Evolutionary conservation across 2,329 filamentous ascomycete genomes (phyloP).

Genomic region (Stachybotrys chartarum): DNA sequence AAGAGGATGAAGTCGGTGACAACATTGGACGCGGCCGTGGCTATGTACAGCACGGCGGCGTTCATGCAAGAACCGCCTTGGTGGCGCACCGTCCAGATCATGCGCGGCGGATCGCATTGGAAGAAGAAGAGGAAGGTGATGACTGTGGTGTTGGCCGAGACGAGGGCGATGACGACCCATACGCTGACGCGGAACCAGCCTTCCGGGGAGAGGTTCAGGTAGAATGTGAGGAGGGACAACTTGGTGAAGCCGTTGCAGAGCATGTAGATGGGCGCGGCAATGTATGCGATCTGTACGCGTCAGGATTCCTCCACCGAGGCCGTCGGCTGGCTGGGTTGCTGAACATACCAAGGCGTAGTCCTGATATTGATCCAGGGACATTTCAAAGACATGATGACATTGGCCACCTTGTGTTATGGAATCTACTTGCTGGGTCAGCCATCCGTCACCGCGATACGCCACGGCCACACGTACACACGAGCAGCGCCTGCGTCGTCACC

Average conservation of each 20-base stretch:
- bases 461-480: too few relatives aligned
- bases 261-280: conserved; percentile 22
- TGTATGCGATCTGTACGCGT: conserved; percentile 9
- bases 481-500: too few relatives aligned
- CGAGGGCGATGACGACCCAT: conserved; percentile 19
- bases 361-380: too few relatives aligned
- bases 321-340: not conserved
- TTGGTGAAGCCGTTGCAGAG: conserved; percentile 27
- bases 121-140: conserved; percentile 17
- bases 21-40: conserved; percentile 39
- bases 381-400: too few relatives aligned
- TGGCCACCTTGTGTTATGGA: too few relatives aligned
- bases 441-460: too few relatives aligned
- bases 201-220: conserved; percentile 26
- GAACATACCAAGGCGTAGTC: too few relatives aligned
- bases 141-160: conserved; percentile 18
- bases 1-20: conserved; percentile 38
- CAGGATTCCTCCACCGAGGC: not conserved
- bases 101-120: conserved; percentile 12
- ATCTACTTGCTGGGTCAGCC: too few relatives aligned
- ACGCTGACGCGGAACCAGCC: conserved; percentile 21
- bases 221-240: conserved; percentile 27
- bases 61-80: conserved; percentile 29
- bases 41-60: conserved; percentile 37
- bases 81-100: conserved; percentile 12